Conservation (phyloP, 2,329 filamentous ascomycete genomes). For the Ceratocystis albifundus region DNA sequence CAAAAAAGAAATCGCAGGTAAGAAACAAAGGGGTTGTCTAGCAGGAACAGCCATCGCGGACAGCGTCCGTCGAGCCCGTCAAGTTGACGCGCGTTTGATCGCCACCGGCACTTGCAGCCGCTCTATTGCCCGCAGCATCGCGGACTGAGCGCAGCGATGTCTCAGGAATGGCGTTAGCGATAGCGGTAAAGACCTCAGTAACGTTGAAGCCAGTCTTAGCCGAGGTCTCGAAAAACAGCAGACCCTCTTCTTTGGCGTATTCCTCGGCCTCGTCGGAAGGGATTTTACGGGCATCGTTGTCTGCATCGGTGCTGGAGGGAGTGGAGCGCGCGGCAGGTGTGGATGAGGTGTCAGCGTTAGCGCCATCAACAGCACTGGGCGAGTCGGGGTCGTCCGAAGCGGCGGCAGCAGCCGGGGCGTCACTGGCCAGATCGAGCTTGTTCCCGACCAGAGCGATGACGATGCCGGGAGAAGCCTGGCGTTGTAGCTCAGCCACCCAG, state of each 20-base stretch:
- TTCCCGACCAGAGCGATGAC: constrained; percentile 96
- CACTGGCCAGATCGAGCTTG: constrained; percentile 78
- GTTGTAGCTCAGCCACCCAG: constrained; percentile 95
- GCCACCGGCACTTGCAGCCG: constrained; percentile 45
- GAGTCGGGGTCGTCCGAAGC: constrained; percentile 43
- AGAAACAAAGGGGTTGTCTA: constrained; percentile 31
- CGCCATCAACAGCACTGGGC: constrained; percentile 22
- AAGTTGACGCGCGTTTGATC: constrained; percentile 74
- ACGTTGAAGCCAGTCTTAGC: constrained; percentile 95
- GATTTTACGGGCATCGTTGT: constrained; percentile 70
- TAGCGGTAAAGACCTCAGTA: constrained; percentile 90
- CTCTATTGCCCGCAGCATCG: constrained; percentile 47
- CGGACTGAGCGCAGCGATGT: constrained; percentile 84
- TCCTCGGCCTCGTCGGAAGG: constrained; percentile 80
- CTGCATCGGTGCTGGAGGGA: constrained; percentile 38
- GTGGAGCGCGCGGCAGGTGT: constrained; percentile 29
- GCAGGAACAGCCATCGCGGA: constrained; percentile 87
- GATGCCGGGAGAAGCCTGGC: constrained; percentile 90
- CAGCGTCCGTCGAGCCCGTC: constrained; percentile 57
- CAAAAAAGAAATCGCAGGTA: neutral
- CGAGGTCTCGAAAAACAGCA: constrained; percentile 96
- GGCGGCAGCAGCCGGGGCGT: constrained; percentile 35
- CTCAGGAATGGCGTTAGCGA: constrained; percentile 95
- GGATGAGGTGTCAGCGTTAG: constrained; percentile 37
- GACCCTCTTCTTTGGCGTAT: constrained; percentile 87